A percentile compares a stretch with the other conserved stretches of the same genome.
Conservation (phyloP, 192 early-diverging fungal species). For the Backusella luteola region DNA sequence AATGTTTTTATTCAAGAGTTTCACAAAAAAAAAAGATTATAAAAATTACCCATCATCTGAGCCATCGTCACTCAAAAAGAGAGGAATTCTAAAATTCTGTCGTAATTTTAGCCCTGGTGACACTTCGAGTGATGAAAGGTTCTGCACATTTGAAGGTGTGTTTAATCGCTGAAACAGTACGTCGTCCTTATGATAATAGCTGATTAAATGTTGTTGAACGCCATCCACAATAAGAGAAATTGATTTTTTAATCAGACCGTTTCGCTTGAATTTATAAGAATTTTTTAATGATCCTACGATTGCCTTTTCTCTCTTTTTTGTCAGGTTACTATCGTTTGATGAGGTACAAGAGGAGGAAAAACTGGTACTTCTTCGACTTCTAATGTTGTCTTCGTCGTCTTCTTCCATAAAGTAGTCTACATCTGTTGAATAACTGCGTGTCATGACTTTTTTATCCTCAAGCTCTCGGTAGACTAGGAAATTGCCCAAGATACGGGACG, state of each 20-base stretch:
- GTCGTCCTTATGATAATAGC: slow-evolving; percentile 58
- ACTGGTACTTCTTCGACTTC: background rate
- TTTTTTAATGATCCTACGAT: slow-evolving; percentile 51
- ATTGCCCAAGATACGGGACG: slow-evolving; percentile 77
- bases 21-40: background rate
- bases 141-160: slow-evolving; percentile 47
- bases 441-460: slow-evolving; percentile 27
- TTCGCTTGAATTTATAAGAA: slow-evolving; percentile 54
- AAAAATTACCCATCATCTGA: slow-evolving; percentile 5
- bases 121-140: slow-evolving; percentile 50
- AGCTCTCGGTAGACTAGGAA: slow-evolving; percentile 80
- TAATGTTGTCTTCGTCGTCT: background rate
- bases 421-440: slow-evolving; percentile 10
- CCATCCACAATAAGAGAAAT: slow-evolving; percentile 70
- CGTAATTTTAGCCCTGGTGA: slow-evolving; percentile 51
- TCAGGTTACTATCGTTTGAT: background rate
- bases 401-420: background rate
- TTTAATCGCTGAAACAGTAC: slow-evolving; percentile 45
- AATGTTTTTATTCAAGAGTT: background rate
- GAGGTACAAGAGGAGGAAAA: background rate
- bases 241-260: slow-evolving; percentile 76
- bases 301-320: slow-evolving; percentile 46
- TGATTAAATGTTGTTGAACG: slow-evolving; percentile 54
- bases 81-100: slow-evolving; percentile 56
- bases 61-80: slow-evolving; percentile 20